Evolutionary conservation across 2,329 filamentous ascomycete species (phyloP).

Genomic region (Fusarium devonianum): DNA sequence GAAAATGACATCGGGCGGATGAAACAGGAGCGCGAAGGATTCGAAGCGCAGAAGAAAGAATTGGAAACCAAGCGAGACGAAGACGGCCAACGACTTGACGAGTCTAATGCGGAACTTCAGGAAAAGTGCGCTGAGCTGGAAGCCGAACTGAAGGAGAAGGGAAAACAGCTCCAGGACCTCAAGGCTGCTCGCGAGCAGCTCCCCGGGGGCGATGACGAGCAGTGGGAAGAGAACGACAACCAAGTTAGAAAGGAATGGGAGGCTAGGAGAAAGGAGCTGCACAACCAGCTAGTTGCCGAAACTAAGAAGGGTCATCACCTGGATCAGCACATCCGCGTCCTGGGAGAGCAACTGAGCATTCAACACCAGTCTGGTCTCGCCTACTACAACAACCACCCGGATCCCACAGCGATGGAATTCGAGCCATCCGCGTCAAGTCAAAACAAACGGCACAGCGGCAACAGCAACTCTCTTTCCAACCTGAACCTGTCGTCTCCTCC

Average conservation of each 20-base stretch:
- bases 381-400: conserved; percentile 57
- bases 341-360: conserved; percentile 56
- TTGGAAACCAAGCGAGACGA: conserved; percentile 60
- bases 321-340: conserved; percentile 54
- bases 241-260: conserved; percentile 65
- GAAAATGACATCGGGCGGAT: conserved; percentile 68
- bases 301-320: conserved; percentile 56
- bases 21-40: conserved; percentile 61
- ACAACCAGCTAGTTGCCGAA: conserved; percentile 57
- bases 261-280: conserved; percentile 59
- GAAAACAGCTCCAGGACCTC: conserved; percentile 74
- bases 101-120: conserved; percentile 67
- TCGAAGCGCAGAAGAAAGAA: conserved; percentile 60
- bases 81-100: conserved; percentile 60
- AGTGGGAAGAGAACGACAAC: conserved; percentile 59
- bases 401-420: conserved; percentile 56
- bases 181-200: conserved; percentile 74
- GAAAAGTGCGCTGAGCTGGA: conserved; percentile 71
- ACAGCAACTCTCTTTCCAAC: conserved; percentile 56
- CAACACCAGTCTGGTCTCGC: conserved; percentile 53
- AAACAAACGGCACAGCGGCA: conserved; percentile 57
- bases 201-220: conserved; percentile 67
- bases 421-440: conserved; percentile 52
- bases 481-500: conserved; percentile 50
- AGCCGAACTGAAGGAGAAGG: conserved; percentile 71